Conservation (phyloP, 345 rosid species). For the Syzygium jambos region DNA sequence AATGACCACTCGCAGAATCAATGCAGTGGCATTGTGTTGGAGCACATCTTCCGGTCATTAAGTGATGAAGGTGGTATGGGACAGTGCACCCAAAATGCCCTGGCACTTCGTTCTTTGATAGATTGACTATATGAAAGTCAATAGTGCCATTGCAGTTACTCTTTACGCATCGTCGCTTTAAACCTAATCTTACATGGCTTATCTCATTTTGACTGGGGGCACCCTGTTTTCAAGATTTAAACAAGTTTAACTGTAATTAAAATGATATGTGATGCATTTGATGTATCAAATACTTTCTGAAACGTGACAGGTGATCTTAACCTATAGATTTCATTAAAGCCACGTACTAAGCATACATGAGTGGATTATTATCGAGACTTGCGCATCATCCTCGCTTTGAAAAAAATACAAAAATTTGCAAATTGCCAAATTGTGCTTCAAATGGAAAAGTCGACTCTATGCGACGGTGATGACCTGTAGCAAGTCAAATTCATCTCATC, state of each 20-base stretch:
- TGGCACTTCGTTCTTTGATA: neutral
- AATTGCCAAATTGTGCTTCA: neutral
- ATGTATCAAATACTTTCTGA: neutral
- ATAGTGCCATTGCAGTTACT: neutral
- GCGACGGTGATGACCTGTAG: neutral
- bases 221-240: neutral
- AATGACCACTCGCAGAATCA: conserved; percentile 12
- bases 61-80: conserved; percentile 35
- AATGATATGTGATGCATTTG: neutral
- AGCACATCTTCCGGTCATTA: conserved; percentile 33
- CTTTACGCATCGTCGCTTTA: neutral
- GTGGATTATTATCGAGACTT: neutral
- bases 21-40: conserved; percentile 34
- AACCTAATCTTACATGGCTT: too few relatives aligned
- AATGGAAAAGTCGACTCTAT: too few relatives aligned
- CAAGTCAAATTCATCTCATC: neutral
- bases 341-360: neutral
- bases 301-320: neutral
- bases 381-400: neutral
- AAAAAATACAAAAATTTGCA: neutral
- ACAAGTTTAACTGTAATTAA: neutral
- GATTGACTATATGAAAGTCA: neutral
- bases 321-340: neutral
- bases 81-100: neutral
- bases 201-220: too few relatives aligned